Conservation (phyloP, 169 alveolate genomes). For the Nephromyces sp. region DNA sequence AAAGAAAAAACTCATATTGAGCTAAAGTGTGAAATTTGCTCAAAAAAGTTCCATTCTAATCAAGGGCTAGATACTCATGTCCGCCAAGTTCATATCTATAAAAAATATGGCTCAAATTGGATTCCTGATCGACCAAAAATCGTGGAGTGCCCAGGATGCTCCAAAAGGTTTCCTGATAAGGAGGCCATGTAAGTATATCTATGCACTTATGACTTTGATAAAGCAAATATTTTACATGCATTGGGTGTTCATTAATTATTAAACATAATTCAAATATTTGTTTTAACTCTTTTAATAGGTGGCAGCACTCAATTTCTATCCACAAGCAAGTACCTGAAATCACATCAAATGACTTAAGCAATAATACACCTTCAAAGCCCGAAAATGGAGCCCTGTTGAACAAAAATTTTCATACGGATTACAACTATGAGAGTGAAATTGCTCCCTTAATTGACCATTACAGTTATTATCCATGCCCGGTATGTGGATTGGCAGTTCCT, state of each 20-base stretch:
- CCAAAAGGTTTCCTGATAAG: neutral
- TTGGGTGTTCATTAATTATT: neutral
- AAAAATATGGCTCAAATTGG: neutral
- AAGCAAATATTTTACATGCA: neutral
- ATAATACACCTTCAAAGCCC: neutral
- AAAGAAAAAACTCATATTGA: neutral
- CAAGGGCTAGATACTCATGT: neutral
- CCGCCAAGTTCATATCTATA: neutral
- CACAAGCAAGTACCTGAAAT: neutral
- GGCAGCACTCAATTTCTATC: neutral
- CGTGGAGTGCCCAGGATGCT: neutral
- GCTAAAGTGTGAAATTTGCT: neutral
- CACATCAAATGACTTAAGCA: neutral
- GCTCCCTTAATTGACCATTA: no score
- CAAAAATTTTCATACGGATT: no score
- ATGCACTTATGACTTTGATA: neutral
- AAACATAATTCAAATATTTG: neutral
- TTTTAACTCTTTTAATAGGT: neutral
- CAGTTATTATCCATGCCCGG: neutral
- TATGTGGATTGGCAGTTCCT: neutral
- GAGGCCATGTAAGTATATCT: neutral
- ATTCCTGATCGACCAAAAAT: neutral
- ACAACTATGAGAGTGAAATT: no score
- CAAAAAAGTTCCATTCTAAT: neutral
- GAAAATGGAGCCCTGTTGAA: no score